Evolutionary conservation across 2,329 filamentous ascomycete genomes (phyloP).

Genomic region (Knoxdaviesia proteae): DNA sequence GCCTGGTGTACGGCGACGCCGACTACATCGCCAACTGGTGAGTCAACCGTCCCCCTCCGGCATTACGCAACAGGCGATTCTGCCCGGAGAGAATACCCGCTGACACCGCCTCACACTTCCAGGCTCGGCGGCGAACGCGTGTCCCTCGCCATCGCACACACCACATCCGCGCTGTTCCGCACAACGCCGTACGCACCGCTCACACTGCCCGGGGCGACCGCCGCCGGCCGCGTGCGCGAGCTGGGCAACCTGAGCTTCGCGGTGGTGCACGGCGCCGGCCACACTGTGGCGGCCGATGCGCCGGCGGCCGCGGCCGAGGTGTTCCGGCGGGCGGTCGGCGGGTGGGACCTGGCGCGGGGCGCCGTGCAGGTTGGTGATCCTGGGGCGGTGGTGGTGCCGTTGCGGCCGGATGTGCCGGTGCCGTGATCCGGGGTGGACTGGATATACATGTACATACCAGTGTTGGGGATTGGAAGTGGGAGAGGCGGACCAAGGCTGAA

Average conservation of each 20-base stretch:
- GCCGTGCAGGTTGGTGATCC: background rate
- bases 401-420: constrained; percentile 1
- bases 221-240: constrained; percentile 41
- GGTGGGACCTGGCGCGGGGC: constrained; percentile 8
- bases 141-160: constrained; percentile 31
- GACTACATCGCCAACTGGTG: constrained; percentile 27
- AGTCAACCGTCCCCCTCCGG: background rate
- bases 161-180: constrained; percentile 27
- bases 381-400: background rate
- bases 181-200: constrained; percentile 42
- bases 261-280: constrained; percentile 33
- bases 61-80: no score
- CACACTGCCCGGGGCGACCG: constrained; percentile 1
- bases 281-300: constrained; percentile 15
- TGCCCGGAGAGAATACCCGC: no score
- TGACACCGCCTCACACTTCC: no score
- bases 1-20: constrained; percentile 33
- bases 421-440: no score
- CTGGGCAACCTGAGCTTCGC: constrained; percentile 45
- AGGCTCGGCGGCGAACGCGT: constrained; percentile 44
- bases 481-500: no score
- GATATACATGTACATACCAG: no score
- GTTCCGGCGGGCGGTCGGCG: constrained; percentile 9
- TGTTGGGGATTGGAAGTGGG: no score
- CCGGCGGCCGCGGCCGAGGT: constrained; percentile 9